phyloP scores from a whole-genome alignment of 2,329 filamentous ascomycete genomes.

The Penicillium sp. region DNA sequence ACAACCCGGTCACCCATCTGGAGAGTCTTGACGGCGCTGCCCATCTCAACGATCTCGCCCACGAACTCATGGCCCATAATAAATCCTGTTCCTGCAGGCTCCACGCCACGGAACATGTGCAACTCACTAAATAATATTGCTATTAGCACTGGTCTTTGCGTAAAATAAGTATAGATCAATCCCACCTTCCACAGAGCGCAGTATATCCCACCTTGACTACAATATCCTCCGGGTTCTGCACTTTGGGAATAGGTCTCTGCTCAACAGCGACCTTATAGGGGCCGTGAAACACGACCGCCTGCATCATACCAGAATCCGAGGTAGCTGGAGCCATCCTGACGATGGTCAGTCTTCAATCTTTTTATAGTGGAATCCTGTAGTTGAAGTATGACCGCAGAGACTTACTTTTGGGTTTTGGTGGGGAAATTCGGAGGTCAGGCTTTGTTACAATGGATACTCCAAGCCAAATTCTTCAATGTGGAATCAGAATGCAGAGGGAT shows the following conservation, averaged over 20 bases:
- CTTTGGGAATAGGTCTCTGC: constrained; percentile 66
- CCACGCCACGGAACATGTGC: constrained; percentile 75
- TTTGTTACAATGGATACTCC: neutral
- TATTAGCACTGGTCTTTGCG: neutral
- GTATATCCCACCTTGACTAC: constrained; percentile 76
- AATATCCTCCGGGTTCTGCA: constrained; percentile 63
- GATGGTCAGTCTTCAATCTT: constrained; percentile 5
- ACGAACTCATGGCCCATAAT: constrained; percentile 77
- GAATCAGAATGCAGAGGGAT: constrained; percentile 5
- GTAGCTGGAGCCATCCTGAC: constrained; percentile 13
- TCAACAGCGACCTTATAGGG: constrained; percentile 66
- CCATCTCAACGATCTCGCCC: constrained; percentile 61
- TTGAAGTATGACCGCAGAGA: neutral
- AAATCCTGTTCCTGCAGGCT: constrained; percentile 57
- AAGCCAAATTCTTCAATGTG: constrained; percentile 2
- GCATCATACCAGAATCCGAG: constrained; percentile 53
- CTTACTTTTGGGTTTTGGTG: neutral
- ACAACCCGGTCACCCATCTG: constrained; percentile 70
- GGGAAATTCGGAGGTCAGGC: constrained; percentile 2
- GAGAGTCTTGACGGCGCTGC: constrained; percentile 59
- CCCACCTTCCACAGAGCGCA: constrained; percentile 78
- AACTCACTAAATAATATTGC: constrained; percentile 53
- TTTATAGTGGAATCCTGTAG: neutral
- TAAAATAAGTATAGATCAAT: constrained; percentile 13
- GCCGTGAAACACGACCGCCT: constrained; percentile 78